These are phyloP conservation scores for Macrophomina phaseolina DNA, from an alignment of 2,329 filamentous ascomycete genomes.

Conservation along the genomic window DNA sequence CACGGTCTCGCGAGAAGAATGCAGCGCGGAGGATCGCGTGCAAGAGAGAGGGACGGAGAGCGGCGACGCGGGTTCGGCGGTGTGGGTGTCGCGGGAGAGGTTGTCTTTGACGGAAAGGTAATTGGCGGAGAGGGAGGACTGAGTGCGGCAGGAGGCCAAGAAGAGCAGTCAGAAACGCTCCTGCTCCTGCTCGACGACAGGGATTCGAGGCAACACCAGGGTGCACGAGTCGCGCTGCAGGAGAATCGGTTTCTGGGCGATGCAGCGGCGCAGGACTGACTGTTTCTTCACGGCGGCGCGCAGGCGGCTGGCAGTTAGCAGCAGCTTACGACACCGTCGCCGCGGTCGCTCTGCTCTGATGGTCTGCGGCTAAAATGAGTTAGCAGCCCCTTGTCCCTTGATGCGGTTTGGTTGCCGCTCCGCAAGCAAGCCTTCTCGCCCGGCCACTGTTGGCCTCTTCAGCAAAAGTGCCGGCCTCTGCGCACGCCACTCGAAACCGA, in stretches of 20 bases:
- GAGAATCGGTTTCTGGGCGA: not conserved
- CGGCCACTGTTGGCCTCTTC: not conserved
- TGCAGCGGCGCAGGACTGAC: slow-evolving; percentile 1
- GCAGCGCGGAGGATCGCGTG: slow-evolving; percentile 4
- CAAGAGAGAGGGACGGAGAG: not conserved
- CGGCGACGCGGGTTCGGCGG: not conserved
- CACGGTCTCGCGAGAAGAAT: not conserved
- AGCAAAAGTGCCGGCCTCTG: slow-evolving; percentile 16
- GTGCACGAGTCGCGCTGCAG: slow-evolving; percentile 17
- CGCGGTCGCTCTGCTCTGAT: slow-evolving; percentile 6
- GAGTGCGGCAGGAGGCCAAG: slow-evolving; percentile 28
- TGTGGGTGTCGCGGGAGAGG: slow-evolving; percentile 6
- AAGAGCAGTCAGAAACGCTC: slow-evolving; percentile 23
- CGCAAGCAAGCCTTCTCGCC: slow-evolving; percentile 1
- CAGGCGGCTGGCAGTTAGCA: slow-evolving; percentile 9
- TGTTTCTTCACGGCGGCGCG: slow-evolving; percentile 23
- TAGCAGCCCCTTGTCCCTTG: slow-evolving; percentile 26
- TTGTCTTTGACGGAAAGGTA: slow-evolving; percentile 19
- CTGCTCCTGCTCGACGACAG: slow-evolving; percentile 29
- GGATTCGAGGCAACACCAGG: slow-evolving; percentile 20
- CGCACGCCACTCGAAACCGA: slow-evolving; percentile 6
- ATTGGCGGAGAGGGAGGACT: slow-evolving; percentile 27
- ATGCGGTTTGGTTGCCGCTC: slow-evolving; percentile 12
- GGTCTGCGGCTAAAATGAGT: slow-evolving; percentile 25
- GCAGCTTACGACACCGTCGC: slow-evolving; percentile 26